Percentiles rank a stretch among this genome's conserved stretches.
Evolutionary conservation across 2,329 filamentous ascomycete species (phyloP).

Genomic region (Scedosporium minutisporum): DNA sequence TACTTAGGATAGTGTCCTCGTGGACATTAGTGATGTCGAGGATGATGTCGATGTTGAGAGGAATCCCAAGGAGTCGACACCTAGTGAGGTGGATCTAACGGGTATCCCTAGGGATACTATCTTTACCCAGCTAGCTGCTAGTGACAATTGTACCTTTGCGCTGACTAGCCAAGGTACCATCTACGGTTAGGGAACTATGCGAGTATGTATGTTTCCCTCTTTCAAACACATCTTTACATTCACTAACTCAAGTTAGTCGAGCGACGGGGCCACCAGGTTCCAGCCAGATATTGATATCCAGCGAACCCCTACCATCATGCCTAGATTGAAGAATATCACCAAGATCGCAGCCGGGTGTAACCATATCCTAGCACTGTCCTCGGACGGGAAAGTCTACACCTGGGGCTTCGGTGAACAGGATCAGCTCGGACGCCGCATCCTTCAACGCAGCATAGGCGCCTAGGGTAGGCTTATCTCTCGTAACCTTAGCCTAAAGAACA

Average conservation of each 20-base stretch:
- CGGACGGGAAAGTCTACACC: slow-evolving; percentile 42
- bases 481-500: slow-evolving; percentile 48
- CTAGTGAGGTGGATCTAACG: slow-evolving; percentile 47
- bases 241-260: too few relatives aligned
- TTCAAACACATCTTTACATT: too few relatives aligned
- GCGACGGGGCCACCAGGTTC: too few relatives aligned
- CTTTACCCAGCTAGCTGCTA: not conserved
- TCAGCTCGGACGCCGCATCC: slow-evolving; percentile 38
- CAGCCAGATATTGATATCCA: slow-evolving; percentile 30
- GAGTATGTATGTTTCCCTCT: not conserved
- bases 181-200: not conserved
- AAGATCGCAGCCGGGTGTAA: slow-evolving; percentile 54
- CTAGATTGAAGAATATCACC: slow-evolving; percentile 15
- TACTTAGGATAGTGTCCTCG: too few relatives aligned
- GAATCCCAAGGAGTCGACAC: slow-evolving; percentile 62
- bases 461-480: slow-evolving; percentile 42
- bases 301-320: slow-evolving; percentile 4
- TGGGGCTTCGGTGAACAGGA: slow-evolving; percentile 56
- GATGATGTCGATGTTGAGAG: slow-evolving; percentile 41
- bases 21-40: not conserved
- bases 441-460: slow-evolving; percentile 28
- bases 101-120: slow-evolving; percentile 51
- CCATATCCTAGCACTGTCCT: slow-evolving; percentile 54
- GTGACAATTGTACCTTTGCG: not conserved
- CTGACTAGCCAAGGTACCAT: not conserved